Evolutionary conservation across 768 basidiomycete species (phyloP).

Genomic region (Lactarius tabidus): DNA sequence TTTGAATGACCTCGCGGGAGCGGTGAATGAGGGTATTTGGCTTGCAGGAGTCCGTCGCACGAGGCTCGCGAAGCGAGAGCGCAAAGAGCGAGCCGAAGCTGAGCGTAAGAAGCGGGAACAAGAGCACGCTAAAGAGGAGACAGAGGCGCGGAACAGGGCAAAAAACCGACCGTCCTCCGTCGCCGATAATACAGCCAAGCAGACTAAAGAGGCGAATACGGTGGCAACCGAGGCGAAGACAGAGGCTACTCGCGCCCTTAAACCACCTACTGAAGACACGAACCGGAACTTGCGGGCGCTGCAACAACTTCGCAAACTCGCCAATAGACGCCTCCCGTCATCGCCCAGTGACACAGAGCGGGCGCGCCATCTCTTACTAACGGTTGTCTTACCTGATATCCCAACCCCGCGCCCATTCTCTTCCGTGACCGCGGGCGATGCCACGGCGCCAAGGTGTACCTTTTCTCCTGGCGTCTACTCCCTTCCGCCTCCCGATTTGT

Average conservation of each 20-base stretch:
- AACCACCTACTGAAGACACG: conserved; percentile 8
- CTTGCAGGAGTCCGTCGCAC: conserved; percentile 16
- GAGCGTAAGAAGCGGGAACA: conserved; percentile 12
- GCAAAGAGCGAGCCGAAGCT: not conserved
- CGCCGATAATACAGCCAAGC: conserved; percentile 3
- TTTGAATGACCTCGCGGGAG: conserved; percentile 16
- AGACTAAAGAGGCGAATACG: conserved; percentile 9
- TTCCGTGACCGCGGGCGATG: conserved; percentile 38
- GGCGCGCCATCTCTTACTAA: conserved; percentile 49
- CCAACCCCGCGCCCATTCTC: conserved; percentile 34
- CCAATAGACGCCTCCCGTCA: conserved; percentile 30
- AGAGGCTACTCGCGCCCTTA: not conserved
- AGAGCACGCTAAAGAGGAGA: conserved; percentile 19
- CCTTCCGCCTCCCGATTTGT: conserved; percentile 34
- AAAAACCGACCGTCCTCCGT: conserved; percentile 2
- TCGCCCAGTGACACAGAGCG: conserved; percentile 30
- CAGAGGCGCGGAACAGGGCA: conserved; percentile 4
- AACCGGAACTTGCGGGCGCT: conserved; percentile 26
- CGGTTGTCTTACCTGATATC: conserved; percentile 35
- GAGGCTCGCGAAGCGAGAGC: conserved; percentile 7
- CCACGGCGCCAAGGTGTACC: conserved; percentile 39
- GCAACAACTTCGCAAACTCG: conserved; percentile 30
- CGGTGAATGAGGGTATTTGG: conserved; percentile 15
- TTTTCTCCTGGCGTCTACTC: conserved; percentile 43
- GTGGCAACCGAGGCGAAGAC: conserved; percentile 4